These are phyloP conservation scores for Amaranthus hypochondriacus DNA, from an alignment of 148 eudicot species.

Conservation along the genomic window DNA sequence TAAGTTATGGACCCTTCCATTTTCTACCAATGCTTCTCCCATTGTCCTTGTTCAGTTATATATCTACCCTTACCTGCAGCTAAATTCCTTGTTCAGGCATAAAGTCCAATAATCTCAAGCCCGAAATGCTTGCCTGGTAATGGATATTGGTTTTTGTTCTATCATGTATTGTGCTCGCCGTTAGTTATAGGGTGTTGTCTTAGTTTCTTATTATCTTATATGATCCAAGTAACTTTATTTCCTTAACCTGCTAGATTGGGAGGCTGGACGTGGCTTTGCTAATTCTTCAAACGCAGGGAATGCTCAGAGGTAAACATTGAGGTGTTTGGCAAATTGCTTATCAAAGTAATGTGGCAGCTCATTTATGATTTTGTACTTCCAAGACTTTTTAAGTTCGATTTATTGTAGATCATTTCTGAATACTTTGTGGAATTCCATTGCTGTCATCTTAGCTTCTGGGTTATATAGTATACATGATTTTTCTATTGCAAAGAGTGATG, in stretches of 20 bases:
- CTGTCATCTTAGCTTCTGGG: too few relatives aligned
- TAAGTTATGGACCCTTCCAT: background rate
- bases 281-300: slow-evolving; percentile 52
- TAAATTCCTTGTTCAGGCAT: background rate
- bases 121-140: background rate
- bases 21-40: background rate
- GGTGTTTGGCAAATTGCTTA: background rate
- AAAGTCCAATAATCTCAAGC: background rate
- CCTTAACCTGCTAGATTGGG: slow-evolving; percentile 59
- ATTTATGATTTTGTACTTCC: background rate
- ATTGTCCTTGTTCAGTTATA: too few relatives aligned
- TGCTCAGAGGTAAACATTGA: slow-evolving; percentile 53
- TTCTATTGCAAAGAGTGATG: too few relatives aligned
- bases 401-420: background rate
- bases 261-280: slow-evolving; percentile 63
- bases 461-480: too few relatives aligned
- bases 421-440: background rate
- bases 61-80: slow-evolving; percentile 6
- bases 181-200: slow-evolving; percentile 1
- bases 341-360: background rate
- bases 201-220: background rate
- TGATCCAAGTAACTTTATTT: background rate
- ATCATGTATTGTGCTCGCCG: background rate
- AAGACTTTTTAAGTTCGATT: background rate
- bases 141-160: background rate